Base-by-base conservation (phyloP, 163 green algal species). In the Scenedesmus sp. region DNA sequence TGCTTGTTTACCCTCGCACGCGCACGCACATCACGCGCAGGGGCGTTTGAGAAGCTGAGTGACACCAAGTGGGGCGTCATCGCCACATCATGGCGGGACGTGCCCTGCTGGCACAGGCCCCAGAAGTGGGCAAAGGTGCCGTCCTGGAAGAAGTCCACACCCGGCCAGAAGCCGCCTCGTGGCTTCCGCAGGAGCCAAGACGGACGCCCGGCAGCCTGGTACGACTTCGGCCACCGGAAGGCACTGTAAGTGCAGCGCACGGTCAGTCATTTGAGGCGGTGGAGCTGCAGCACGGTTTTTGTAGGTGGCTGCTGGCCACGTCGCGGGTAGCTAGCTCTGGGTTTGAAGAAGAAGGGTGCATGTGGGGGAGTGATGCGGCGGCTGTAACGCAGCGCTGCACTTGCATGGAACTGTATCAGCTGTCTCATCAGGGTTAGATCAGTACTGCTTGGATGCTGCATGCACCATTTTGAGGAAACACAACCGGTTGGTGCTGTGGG, bases 1-100 rank as follows among this genome's bases (percentile, higher is more conserved):
- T 65, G 79, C 43, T n/a, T 65, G 18, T 22, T 30, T 35, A 7
- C 44, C 42, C 3, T 85, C 43, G 4, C 5, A 16, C 20, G 2
- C 40, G 10, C 33, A 12, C 35, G 16, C 68, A 10, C 83, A 42
- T 89, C 94, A 81, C 42, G 94, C 0, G 85, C 94, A 30, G 94
- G 90, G 95, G 94, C 94, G 0, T 97, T 95, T 88, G 95, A 97
- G 87, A 92, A 95, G 89, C 90, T 97, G 0, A 90, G 88, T 4
- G 80, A 92, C 70, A 91, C 87, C n/a, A 95, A 94, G 68, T 92
- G 91, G 87, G 95, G 95, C 18, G 80, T 96, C 3, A 94, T 96
- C 33, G 92, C 68, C 40, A 65, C 95, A 2, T n/a, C 87, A 37
- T 97, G 78, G 78, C 93, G 94, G 40, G 90, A 93, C 26, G 95